Base-by-base conservation (phyloP, 306 rosid genomes). In the Prunus armeniaca region DNA sequence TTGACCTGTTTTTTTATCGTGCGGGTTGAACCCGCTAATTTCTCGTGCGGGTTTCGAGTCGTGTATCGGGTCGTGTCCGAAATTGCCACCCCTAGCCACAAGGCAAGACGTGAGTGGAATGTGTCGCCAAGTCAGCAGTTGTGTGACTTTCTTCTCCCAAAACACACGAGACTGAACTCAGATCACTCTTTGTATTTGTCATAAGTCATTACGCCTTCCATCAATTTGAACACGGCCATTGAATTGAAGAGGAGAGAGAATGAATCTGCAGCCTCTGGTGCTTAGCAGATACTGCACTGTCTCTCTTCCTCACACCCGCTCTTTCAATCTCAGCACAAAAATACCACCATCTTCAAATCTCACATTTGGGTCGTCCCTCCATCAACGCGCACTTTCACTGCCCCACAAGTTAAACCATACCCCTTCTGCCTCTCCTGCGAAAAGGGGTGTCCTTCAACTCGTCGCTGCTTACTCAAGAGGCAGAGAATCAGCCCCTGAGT, bases 381-480 rank as follows among this genome's bases (percentile, higher is more conserved):
- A 15, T 10, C 80, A 3, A 9, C 61, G n/a, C 12, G 24, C 80
- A 38, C 22, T 76, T 24, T 17, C 72, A 66, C 65, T 65, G 30
- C 51, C 73, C 72, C 65, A 38, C 73, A 72, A 56, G 54, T 56
- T 43, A 24, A 76, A 66, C 45, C 74, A 10, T 19, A 19, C 17
- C 24, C 3, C 32, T n/a, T 1, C 30, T 20, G 13, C 12, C 46
- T 28, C 20, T 28, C 20, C 62, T 38, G 0, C 12, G 61, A 57
- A 62, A 58, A 8, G 49, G 51, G 55, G 30, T 12, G n/a, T 4
- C n/a, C 67, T 56, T 30, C 79, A 47, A 71, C 46, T 73, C 71
- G 30, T 49, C 69, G 57, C 80, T 14, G 83, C 50, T 66, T 77
- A 87, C 50, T 80, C 83, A 1, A 61, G 74, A 20, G 84, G 58